These are phyloP conservation scores for Platanthera guangdongensis DNA, from an alignment of 106 monocot species.

Conservation along the genomic window DNA sequence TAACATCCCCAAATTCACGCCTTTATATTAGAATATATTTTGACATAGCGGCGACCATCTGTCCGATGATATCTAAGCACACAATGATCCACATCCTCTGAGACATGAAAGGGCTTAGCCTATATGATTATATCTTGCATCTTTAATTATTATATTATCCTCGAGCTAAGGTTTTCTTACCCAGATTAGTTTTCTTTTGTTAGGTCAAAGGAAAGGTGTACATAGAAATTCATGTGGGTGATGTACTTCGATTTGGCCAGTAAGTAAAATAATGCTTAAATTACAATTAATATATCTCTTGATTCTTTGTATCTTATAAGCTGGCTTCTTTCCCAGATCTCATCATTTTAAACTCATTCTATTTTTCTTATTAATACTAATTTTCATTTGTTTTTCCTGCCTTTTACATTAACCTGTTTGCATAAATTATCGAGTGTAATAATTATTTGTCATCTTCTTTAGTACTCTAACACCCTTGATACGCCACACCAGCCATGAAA, in stretches of 20 bases:
- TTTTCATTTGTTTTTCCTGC: neutral
- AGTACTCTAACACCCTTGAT: neutral
- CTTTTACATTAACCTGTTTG: neutral
- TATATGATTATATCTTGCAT: too few relatives aligned
- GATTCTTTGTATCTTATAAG: neutral
- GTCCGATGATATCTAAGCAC: too few relatives aligned
- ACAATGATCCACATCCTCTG: too few relatives aligned
- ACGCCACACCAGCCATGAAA: neutral
- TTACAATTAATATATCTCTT: neutral
- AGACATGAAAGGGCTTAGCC: too few relatives aligned
- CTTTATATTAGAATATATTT: too few relatives aligned
- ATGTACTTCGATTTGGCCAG: slow-evolving; percentile 92
- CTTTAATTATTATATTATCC: neutral
- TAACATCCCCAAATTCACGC: too few relatives aligned
- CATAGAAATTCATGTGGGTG: slow-evolving; percentile 74
- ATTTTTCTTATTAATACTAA: neutral
- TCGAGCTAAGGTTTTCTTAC: neutral
- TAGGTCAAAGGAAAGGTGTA: slow-evolving; percentile 81
- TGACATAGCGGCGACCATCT: too few relatives aligned
- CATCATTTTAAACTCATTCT: neutral
- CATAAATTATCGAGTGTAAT: neutral
- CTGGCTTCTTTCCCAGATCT: neutral
- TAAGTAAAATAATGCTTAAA: slow-evolving; percentile 35
- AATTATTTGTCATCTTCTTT: slow-evolving; percentile 1
- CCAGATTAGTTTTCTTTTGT: neutral